Base-by-base conservation (phyloP, 1,139 yeast species). In the Nematodospora anomalae region DNA sequence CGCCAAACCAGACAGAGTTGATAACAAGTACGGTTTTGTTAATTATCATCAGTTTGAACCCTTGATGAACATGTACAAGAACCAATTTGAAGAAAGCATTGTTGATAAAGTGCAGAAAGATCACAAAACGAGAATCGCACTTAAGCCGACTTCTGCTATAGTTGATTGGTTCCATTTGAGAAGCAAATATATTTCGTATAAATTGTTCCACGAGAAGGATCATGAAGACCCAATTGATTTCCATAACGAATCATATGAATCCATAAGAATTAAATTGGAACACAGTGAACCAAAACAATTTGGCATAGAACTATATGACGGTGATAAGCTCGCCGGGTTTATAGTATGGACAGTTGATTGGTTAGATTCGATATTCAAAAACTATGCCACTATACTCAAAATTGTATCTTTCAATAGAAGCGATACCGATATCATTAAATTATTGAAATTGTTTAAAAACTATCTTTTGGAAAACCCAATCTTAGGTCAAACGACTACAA, bases 111-210 rank as follows among this genome's bases (percentile, higher is more conserved):
- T 59, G 2, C 33, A 37, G 13, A 16, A 40, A 2, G 72, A 66
- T 43, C 55, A 53, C 28, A 58, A 52, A 30, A 34, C 62, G 2
- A 50, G 74, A 22, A 59, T 69, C 3, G 37, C 64, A 10, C 37
- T 66, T 10, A 44, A 42, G 11, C 70, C 72, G 2, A 48, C 57
- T 8, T 43, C 63, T 9, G 60, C 59, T 26, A 43, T 55, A 16
- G 49, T 66, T 7, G 74, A 70, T 50, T 71, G 76, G 76, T 70
- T 67, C 46, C 76, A 71, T 41, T 53, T 69, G 34, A 53, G 76
- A 42, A 52, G 68, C 20, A 71, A 70, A 39, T 68, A 52, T 41
- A 55, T 68, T 31, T 53, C 67, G 30, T 55, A 60, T 36, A 58
- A 57, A 41, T 42, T 63, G 26, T 58, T 58, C 37, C 51, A 57